Percentiles rank a stretch among this genome's conserved stretches.
Evolutionary conservation across 2,329 filamentous ascomycete species (phyloP).

Genomic region (Fusarium papillatum): DNA sequence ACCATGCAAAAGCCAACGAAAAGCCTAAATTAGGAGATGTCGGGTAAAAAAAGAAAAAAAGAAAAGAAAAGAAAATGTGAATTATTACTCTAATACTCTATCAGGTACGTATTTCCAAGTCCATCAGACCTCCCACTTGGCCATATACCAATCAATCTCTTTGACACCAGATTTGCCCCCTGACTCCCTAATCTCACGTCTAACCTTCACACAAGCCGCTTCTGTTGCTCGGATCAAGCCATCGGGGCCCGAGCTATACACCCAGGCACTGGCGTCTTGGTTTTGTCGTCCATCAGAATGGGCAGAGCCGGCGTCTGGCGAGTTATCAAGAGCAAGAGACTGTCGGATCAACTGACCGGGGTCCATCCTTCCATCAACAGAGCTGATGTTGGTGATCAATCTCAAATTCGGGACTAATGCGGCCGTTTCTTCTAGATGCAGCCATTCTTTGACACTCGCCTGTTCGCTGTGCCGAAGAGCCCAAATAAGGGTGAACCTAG

Average conservation of each 20-base stretch:
- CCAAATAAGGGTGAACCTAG: conserved; percentile 16
- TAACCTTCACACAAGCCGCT: neutral
- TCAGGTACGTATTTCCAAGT: too few species aligned
- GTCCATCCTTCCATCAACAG: conserved; percentile 1
- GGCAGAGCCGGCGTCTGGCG: neutral
- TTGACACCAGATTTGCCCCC: neutral
- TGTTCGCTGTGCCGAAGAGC: conserved; percentile 3
- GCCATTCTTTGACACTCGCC: conserved; percentile 12
- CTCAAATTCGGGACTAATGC: neutral
- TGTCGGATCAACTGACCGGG: neutral
- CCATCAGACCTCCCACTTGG: conserved; percentile 9
- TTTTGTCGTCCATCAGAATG: neutral
- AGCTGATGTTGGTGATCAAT: conserved; percentile 7
- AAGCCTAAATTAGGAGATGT: too few species aligned
- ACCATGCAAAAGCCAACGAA: too few species aligned
- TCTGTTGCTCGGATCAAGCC: neutral
- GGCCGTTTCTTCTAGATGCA: neutral
- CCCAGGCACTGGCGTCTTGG: neutral
- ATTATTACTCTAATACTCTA: too few species aligned
- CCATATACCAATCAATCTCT: conserved; percentile 13
- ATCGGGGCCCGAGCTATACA: conserved; percentile 16
- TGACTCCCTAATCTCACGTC: neutral
- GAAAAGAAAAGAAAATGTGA: too few species aligned
- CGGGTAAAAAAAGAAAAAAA: too few species aligned
- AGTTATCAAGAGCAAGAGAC: neutral